A percentile compares a stretch with the other conserved stretches of the same genome.
Conservation (phyloP, 176 grass and related monocot species). For the Echinochloa phyllopogon region DNA sequence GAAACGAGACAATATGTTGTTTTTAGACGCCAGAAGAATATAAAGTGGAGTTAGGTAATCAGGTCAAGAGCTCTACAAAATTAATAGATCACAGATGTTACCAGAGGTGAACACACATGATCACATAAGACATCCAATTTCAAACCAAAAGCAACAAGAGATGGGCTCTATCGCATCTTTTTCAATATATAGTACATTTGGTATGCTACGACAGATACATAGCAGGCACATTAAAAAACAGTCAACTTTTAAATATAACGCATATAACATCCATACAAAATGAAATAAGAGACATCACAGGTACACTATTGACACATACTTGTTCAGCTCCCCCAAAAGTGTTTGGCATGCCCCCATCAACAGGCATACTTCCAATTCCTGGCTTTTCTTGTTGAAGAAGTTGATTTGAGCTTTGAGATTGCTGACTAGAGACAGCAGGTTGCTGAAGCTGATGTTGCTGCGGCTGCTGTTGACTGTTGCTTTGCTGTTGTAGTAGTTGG, state of each 20-base stretch:
- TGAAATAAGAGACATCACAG: background rate
- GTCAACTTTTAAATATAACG: background rate
- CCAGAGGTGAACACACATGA: constrained; percentile 19
- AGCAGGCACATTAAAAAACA: constrained; percentile 4
- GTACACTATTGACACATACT: constrained; percentile 42
- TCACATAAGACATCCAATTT: background rate
- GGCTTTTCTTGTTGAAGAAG: constrained; percentile 71
- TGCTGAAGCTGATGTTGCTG: constrained; percentile 67
- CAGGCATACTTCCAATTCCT: constrained; percentile 61
- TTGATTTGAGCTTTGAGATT: constrained; percentile 75
- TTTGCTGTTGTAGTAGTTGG: constrained; percentile 61
- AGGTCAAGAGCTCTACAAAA: background rate
- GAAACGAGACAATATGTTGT: constrained; percentile 1
- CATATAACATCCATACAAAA: constrained; percentile 15
- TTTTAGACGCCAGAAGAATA: background rate
- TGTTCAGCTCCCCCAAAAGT: constrained; percentile 66
- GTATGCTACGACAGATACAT: constrained; percentile 1
- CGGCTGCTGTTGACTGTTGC: constrained; percentile 50
- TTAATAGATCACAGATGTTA: background rate
- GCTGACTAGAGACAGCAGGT: constrained; percentile 72
- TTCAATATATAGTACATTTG: background rate
- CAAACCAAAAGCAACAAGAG: constrained; percentile 7
- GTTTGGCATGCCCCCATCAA: constrained; percentile 65
- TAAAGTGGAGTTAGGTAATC: background rate
- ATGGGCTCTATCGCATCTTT: background rate